Evolutionary conservation across 2,329 filamentous ascomycete species (phyloP), one percentile per base, ranked within the genome.

Genomic region (Neofusicoccum ribis): DNA sequence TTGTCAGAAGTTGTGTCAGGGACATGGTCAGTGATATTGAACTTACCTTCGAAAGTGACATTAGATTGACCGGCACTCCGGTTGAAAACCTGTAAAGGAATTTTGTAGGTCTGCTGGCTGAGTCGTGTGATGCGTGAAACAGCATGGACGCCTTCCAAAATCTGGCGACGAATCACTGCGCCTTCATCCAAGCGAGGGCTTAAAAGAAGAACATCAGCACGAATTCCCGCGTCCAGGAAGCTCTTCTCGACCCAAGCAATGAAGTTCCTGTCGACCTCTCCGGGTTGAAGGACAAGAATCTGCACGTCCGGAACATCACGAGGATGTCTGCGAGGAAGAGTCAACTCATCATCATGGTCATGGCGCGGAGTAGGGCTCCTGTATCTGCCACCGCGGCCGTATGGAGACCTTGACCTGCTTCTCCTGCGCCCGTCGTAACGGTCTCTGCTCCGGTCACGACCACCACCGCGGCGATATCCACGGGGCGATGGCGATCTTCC

Each of bases 271-370:
- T 65, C 54, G 23, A 60, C 41, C 5, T 62, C 50, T 23, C 96
- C 84, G 69, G 93, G 88, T 68, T 94, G 89, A 50, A 94, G 83
- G 5, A 96, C 85, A 34, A 97, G 86, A 36, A 98, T 87, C 75
- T 97, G 93, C 15, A 97, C 90, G 71, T 98, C 93, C 2, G 94
- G 93, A 23, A 97, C 88, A 68, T 95, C 88, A 65, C 85, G 82
- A 4, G 91, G 88, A 65, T 88, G 86, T 65, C 93, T 85, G 64
- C 88, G 86, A 49, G 92, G 91, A 7, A 96, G 85, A 36, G 91
- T 89, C 12, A 93, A 81, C 41, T 86, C 85, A 44, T 85, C 81
- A 68, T 90, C 87, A 39, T 82, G 78, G 71, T 72, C 58, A 51
- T 83, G 78, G 37, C 84, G 72, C 72, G 91, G 91, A 67, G 89